phyloP scores from a whole-genome alignment of 805 yeast genomes.

The Debaryomyces maramus region DNA sequence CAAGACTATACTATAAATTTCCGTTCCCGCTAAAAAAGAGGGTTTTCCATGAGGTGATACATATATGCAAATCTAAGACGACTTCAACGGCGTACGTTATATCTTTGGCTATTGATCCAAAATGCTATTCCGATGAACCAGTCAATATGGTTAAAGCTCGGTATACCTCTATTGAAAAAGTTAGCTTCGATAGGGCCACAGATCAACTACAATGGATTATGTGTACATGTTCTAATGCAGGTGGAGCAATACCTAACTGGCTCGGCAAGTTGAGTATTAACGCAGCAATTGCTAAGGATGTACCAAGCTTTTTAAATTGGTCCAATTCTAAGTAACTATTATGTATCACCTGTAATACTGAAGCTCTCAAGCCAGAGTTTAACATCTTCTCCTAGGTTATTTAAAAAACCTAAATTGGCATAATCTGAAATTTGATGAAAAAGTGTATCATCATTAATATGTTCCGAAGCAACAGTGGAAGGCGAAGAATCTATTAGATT shows the following conservation, averaged over 20 bases:
- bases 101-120: constrained; percentile 34
- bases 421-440: constrained; percentile 21
- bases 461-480: constrained; percentile 2
- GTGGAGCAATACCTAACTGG: constrained; percentile 41
- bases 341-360: constrained; percentile 18
- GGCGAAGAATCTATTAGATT: constrained; percentile 2
- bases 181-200: constrained; percentile 20
- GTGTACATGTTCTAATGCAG: constrained; percentile 41
- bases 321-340: constrained; percentile 9
- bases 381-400: constrained; percentile 44
- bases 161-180: constrained; percentile 38
- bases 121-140: constrained; percentile 13
- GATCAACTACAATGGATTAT: constrained; percentile 33
- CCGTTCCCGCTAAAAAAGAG: constrained; percentile 38
- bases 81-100: constrained; percentile 29
- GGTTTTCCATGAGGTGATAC: constrained; percentile 37
- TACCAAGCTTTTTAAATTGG: constrained; percentile 39
- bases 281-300: constrained; percentile 40
- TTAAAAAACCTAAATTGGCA: constrained; percentile 37
- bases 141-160: constrained; percentile 20
- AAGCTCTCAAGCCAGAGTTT: constrained; percentile 39
- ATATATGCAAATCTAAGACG: constrained; percentile 20
- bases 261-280: constrained; percentile 29
- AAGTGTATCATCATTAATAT: constrained; percentile 3
- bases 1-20: constrained; percentile 33